These are phyloP conservation scores for Ceratocystis diversiconidia DNA, from an alignment of 2,329 filamentous ascomycete genomes.

Conservation along the genomic window DNA sequence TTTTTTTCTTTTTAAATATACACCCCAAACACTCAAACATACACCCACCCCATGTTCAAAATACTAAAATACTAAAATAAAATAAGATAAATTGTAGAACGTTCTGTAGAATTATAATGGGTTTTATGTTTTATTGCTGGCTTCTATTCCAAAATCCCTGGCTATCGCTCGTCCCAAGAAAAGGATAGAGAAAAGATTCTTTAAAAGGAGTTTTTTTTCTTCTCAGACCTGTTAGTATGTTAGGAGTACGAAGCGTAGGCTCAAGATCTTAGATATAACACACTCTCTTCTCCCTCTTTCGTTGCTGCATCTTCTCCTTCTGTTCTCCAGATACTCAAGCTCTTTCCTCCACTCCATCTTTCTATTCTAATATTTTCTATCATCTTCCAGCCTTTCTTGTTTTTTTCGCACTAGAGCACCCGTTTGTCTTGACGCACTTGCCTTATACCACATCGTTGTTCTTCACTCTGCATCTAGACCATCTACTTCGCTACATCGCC, in stretches of 20 bases:
- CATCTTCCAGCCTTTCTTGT: slow-evolving; percentile 3
- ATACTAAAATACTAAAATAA: background rate
- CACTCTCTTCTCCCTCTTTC: slow-evolving; percentile 5
- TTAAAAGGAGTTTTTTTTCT: background rate
- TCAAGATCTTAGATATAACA: slow-evolving; percentile 9
- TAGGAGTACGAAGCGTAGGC: background rate
- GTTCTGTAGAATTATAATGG: too few species aligned
- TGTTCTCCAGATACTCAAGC: background rate
- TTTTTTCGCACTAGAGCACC: slow-evolving; percentile 6
- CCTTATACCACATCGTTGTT: background rate
- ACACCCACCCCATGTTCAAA: too few species aligned
- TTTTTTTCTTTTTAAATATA: too few species aligned
- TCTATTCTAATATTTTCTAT: background rate
- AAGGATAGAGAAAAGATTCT: background rate
- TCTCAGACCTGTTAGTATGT: background rate
- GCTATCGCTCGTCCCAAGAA: background rate
- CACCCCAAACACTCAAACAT: too few species aligned
- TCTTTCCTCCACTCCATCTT: background rate
- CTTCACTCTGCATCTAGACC: background rate
- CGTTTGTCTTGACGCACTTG: background rate
- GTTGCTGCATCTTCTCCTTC: background rate
- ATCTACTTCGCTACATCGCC: background rate
- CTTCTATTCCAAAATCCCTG: background rate
- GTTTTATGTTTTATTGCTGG: too few species aligned
- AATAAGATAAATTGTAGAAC: background rate